Conservation (phyloP, 2,329 filamentous ascomycete species). For the Claviceps sp. region DNA sequence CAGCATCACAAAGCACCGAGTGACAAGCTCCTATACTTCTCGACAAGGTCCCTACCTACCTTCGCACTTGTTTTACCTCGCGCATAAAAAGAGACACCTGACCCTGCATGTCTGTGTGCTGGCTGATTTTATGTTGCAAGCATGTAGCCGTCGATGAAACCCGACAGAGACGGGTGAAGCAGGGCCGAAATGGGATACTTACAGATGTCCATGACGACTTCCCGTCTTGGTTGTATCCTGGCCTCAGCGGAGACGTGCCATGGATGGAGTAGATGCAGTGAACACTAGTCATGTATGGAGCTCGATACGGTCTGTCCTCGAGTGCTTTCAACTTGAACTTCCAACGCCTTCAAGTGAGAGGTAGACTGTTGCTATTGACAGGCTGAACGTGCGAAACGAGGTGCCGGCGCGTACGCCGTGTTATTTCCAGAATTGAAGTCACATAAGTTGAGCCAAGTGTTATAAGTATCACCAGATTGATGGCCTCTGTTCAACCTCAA, state of each 20-base stretch:
- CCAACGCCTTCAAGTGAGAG: no score
- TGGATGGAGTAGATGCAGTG: not conserved
- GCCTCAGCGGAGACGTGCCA: not conserved
- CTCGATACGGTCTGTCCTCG: not conserved
- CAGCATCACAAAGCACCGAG: not conserved
- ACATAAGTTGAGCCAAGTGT: no score
- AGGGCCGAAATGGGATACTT: not conserved
- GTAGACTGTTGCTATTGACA: no score
- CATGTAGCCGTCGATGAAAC: not conserved
- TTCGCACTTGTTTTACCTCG: no score
- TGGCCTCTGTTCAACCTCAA: not conserved
- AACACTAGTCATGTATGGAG: not conserved
- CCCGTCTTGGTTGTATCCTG: not conserved
- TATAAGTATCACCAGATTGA: not conserved
- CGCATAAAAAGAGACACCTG: no score
- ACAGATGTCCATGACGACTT: not conserved
- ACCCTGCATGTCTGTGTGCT: not conserved
- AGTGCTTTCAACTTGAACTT: no score
- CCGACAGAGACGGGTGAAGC: not conserved
- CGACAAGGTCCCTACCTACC: no score
- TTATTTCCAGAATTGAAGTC: no score
- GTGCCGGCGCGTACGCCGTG: no score
- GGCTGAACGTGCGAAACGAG: no score
- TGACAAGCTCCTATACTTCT: not conserved
- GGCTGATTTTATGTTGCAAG: not conserved